Conservation (phyloP, 2,329 filamentous ascomycete species). For the Sporothrix brunneoviolacea region DNA sequence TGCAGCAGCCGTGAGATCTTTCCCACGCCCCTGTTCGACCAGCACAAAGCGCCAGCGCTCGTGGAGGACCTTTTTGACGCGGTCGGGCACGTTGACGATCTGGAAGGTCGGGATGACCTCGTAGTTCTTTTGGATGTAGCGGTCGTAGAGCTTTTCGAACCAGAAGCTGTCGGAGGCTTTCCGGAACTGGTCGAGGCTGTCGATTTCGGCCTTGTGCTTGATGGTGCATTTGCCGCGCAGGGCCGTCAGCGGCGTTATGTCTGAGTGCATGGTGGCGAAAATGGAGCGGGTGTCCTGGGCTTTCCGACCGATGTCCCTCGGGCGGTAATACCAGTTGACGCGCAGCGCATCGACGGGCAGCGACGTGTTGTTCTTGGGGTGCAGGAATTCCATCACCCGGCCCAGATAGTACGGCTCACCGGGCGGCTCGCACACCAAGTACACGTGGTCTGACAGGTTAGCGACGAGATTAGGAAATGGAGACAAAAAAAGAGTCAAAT, state of each 20-base stretch:
- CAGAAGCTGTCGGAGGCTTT: conserved; percentile 84
- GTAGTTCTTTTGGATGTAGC: conserved; percentile 97
- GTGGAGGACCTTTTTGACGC: conserved; percentile 91
- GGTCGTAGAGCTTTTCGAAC: conserved; percentile 96
- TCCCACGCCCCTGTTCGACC: conserved; percentile 86
- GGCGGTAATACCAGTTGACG: conserved; percentile 97
- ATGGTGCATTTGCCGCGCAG: conserved; percentile 91
- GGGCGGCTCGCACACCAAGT: conserved; percentile 93
- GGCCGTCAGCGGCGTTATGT: conserved; percentile 86
- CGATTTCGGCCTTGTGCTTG: conserved; percentile 78
- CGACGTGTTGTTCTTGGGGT: conserved; percentile 65
- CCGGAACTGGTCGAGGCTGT: conserved; percentile 74
- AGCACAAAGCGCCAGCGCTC: conserved; percentile 95
- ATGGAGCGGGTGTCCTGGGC: conserved; percentile 84
- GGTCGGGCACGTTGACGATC: conserved; percentile 93
- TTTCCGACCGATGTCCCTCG: conserved; percentile 90
- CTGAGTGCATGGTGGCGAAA: conserved; percentile 97
- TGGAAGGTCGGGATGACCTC: conserved; percentile 87
- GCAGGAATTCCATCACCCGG: conserved; percentile 96
- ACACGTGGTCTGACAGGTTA: conserved; percentile 61
- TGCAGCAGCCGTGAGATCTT: conserved; percentile 91
- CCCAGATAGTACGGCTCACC: conserved; percentile 97
- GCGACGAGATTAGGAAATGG: neutral
- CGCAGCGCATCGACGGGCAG: conserved; percentile 78
- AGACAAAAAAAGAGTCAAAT: neutral